A percentile compares a stretch with the other conserved stretches of the same genome.
Evolutionary conservation across 768 basidiomycete genomes (phyloP).

Genomic region (Kockovaella imperatae): DNA sequence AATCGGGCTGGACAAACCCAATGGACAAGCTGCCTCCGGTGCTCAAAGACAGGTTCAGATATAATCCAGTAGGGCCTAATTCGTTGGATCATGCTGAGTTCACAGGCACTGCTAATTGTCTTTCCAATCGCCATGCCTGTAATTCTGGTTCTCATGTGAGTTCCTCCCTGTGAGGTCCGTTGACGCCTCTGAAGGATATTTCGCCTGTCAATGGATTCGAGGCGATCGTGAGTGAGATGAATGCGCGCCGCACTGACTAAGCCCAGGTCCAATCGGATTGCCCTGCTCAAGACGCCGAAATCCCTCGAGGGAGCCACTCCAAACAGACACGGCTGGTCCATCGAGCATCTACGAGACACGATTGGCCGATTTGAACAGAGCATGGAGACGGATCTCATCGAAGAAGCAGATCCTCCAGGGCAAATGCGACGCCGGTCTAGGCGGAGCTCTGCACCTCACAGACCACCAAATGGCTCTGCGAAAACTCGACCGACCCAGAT

Average conservation of each 20-base stretch:
- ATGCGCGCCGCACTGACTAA: too few relatives aligned
- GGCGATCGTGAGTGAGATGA: conserved; percentile 21
- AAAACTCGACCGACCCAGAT: too few relatives aligned
- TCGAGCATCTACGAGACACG: conserved; percentile 13
- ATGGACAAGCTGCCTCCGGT: conserved; percentile 27
- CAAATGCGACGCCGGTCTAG: too few relatives aligned
- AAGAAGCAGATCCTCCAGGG: conserved; percentile 1
- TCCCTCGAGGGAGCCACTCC: not conserved
- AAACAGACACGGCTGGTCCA: conserved; percentile 2
- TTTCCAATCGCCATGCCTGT: conserved; percentile 28
- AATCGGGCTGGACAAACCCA: conserved; percentile 1
- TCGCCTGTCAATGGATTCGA: conserved; percentile 19
- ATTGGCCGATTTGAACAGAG: conserved; percentile 24
- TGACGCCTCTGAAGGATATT: conserved; percentile 6
- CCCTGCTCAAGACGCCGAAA: conserved; percentile 4
- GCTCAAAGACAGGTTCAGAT: conserved; percentile 24
- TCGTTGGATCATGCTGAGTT: not conserved
- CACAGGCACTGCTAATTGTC: conserved; percentile 22
- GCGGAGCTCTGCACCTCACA: too few relatives aligned
- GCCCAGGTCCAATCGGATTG: too few relatives aligned
- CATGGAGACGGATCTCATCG: conserved; percentile 24
- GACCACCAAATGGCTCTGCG: too few relatives aligned
- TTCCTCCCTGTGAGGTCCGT: not conserved
- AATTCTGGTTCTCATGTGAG: conserved; percentile 24
- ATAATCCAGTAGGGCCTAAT: conserved; percentile 29